Percentiles rank a stretch among this genome's conserved stretches.
phyloP scores from a whole-genome alignment of 768 basidiomycete species.

The Lanmaoa pseudosensibilis region DNA sequence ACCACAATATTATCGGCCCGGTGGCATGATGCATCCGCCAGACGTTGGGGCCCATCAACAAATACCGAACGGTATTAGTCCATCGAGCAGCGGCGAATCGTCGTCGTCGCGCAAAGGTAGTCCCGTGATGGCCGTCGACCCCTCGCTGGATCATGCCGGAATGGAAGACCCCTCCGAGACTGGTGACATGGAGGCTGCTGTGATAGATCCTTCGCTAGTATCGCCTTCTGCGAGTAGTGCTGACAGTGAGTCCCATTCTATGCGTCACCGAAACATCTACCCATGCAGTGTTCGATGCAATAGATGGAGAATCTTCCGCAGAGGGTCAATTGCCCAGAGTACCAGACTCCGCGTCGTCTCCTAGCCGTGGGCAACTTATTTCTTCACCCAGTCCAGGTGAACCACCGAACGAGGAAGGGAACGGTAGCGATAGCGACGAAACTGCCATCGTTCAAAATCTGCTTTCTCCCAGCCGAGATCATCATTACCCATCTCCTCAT shows the following conservation, averaged over 20 bases:
- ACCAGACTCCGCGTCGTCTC: slow-evolving; percentile 9
- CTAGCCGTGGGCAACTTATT: neutral
- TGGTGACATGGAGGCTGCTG: slow-evolving; percentile 20
- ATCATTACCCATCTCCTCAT: slow-evolving; percentile 30
- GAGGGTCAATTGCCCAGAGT: slow-evolving; percentile 7
- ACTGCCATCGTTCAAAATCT: slow-evolving; percentile 11
- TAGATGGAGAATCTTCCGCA: slow-evolving; percentile 29
- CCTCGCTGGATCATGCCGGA: slow-evolving; percentile 17
- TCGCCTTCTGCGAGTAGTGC: slow-evolving; percentile 17
- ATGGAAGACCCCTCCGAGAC: slow-evolving; percentile 14
- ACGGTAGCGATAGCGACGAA: slow-evolving; percentile 21
- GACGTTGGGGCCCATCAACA: slow-evolving; percentile 21
- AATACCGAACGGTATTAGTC: slow-evolving; percentile 23
- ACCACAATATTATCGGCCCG: slow-evolving; percentile 51
- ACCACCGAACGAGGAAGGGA: slow-evolving; percentile 7
- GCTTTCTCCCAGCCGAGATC: slow-evolving; percentile 22
- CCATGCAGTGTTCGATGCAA: slow-evolving; percentile 37
- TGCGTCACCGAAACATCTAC: slow-evolving; percentile 31
- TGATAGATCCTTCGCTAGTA: slow-evolving; percentile 42
- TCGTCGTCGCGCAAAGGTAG: slow-evolving; percentile 30
- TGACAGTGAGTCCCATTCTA: slow-evolving; percentile 19
- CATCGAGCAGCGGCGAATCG: slow-evolving; percentile 27
- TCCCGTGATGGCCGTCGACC: slow-evolving; percentile 28
- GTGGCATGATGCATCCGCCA: slow-evolving; percentile 25
- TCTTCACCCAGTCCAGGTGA: slow-evolving; percentile 11